Conservation (phyloP, 208 protist genomes). For the Wallacemonas sp. region DNA sequence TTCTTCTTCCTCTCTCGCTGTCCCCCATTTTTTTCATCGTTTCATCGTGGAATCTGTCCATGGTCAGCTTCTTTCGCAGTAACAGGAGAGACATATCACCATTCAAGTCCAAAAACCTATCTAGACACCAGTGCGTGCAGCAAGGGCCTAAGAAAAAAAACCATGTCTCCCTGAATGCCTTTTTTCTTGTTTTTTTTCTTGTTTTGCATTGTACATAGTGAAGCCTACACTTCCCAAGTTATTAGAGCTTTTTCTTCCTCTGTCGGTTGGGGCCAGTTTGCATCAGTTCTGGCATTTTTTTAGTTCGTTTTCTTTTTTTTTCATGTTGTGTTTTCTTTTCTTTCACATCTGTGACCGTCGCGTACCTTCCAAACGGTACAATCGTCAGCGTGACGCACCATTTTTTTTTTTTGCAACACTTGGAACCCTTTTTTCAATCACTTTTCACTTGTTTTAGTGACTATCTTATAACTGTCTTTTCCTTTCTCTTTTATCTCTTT, state of each 20-base stretch:
- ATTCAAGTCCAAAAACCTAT: too few relatives aligned
- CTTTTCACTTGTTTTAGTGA: slow-evolving; percentile 15
- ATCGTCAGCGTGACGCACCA: background rate
- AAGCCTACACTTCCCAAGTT: too few relatives aligned
- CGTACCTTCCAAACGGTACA: too few relatives aligned
- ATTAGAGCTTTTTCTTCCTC: too few relatives aligned
- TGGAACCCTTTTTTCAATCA: slow-evolving; percentile 14
- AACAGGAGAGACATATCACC: too few relatives aligned
- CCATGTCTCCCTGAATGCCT: background rate
- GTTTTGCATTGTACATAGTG: background rate
- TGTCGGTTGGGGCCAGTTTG: too few relatives aligned
- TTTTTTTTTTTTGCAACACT: slow-evolving; percentile 31
- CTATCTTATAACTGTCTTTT: background rate
- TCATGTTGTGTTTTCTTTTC: background rate
- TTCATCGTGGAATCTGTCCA: too few relatives aligned
- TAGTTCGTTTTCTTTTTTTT: background rate
- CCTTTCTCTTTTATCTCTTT: slow-evolving; percentile 15
- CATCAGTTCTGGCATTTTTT: background rate
- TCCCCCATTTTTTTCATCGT: background rate
- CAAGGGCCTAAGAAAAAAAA: too few relatives aligned
- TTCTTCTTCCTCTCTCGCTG: too few relatives aligned
- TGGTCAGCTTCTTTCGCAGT: too few relatives aligned
- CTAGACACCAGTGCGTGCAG: too few relatives aligned
- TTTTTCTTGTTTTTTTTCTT: slow-evolving; percentile 13
- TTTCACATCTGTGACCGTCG: background rate